Conservation (phyloP, 208 protist species). For the Acanthamoeba quina region DNA sequence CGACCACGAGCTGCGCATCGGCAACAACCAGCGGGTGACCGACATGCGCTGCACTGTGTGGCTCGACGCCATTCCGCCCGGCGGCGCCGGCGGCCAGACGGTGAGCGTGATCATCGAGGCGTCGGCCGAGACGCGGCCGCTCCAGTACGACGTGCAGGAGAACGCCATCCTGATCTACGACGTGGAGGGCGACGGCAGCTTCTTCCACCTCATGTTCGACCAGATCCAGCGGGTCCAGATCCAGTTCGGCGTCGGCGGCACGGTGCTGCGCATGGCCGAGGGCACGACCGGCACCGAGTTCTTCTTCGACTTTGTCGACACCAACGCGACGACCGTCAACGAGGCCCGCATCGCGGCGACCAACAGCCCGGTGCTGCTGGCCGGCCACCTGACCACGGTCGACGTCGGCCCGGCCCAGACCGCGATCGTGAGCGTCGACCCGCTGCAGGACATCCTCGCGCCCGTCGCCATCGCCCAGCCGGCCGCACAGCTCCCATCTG, state of each 20-base stretch:
- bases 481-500: background rate
- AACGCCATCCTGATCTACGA: constrained; percentile 59
- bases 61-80: constrained; percentile 21
- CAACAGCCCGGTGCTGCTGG: constrained; percentile 23
- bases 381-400: background rate
- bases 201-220: constrained; percentile 72
- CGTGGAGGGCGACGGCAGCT: background rate
- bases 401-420: constrained; percentile 32
- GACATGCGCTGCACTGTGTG: constrained; percentile 65
- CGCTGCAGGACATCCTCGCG: constrained; percentile 30
- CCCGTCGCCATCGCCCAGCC: constrained; percentile 44
- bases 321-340: background rate
- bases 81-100: background rate
- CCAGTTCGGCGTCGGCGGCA: constrained; percentile 54
- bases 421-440: background rate
- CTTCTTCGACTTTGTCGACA: constrained; percentile 48
- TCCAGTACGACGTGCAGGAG: constrained; percentile 62
- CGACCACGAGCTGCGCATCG: constrained; percentile 47
- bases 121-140: constrained; percentile 24
- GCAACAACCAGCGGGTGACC: constrained; percentile 4
- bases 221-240: background rate
- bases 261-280: constrained; percentile 13
- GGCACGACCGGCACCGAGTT: constrained; percentile 58
- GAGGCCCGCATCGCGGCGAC: constrained; percentile 15
- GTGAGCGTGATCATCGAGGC: constrained; percentile 40